Conservation (phyloP, 805 yeast genomes). For the Sungouiella thailandica region DNA sequence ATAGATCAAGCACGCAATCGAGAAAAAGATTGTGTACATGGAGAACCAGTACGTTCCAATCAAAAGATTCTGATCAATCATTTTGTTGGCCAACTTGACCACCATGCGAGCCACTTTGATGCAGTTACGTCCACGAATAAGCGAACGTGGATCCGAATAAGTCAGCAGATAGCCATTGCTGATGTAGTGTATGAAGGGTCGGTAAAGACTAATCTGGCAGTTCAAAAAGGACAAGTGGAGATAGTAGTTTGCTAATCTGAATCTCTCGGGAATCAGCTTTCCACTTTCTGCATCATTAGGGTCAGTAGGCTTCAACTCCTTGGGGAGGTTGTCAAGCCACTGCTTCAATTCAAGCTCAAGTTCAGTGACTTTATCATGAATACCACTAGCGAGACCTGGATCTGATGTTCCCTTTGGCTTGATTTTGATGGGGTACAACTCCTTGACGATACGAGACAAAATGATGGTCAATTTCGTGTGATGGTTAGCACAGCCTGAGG, state of each 20-base stretch:
- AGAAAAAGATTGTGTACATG: slow-evolving; percentile 81
- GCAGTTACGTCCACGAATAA: slow-evolving; percentile 75
- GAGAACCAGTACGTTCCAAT: slow-evolving; percentile 91
- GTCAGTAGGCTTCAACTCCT: slow-evolving; percentile 67
- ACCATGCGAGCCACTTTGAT: slow-evolving; percentile 79
- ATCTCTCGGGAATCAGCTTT: slow-evolving; percentile 43
- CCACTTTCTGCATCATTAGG: slow-evolving; percentile 33
- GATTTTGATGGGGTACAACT: slow-evolving; percentile 69
- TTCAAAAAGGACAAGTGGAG: slow-evolving; percentile 68
- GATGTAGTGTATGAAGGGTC: slow-evolving; percentile 85
- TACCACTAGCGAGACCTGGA: slow-evolving; percentile 27
- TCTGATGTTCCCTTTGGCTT: slow-evolving; percentile 13
- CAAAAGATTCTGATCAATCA: slow-evolving; percentile 66
- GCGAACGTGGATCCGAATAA: slow-evolving; percentile 50
- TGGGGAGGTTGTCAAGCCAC: slow-evolving; percentile 71
- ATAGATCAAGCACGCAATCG: slow-evolving; percentile 80
- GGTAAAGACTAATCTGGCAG: slow-evolving; percentile 73
- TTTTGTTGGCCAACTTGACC: slow-evolving; percentile 72
- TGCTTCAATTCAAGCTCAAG: slow-evolving; percentile 63
- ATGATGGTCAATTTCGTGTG: slow-evolving; percentile 74
- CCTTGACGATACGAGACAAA: slow-evolving; percentile 64
- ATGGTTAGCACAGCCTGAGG: slow-evolving; percentile 77
- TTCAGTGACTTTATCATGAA: slow-evolving; percentile 46
- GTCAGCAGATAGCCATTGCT: slow-evolving; percentile 45
- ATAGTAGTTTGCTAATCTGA: slow-evolving; percentile 68